These are phyloP conservation scores for Yamadazyma buinensis DNA, from an alignment of 1,139 yeast genomes.

Conservation along the genomic window DNA sequence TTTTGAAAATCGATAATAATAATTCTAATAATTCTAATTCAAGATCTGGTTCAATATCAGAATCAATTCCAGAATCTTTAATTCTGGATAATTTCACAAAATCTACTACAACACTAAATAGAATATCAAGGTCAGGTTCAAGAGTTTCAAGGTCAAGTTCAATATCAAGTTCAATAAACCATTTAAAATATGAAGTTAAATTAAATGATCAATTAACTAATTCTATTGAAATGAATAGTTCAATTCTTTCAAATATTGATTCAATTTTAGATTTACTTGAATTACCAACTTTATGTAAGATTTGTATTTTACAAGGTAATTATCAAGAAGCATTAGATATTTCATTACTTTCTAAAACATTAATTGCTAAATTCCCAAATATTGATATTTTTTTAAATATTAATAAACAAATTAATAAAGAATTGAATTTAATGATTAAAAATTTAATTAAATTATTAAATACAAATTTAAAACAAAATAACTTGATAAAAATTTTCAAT, in stretches of 20 bases:
- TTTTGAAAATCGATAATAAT: slow-evolving; percentile 7
- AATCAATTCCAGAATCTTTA: too few species aligned
- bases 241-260: slow-evolving; percentile 61
- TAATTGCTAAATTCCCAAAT: slow-evolving; percentile 66
- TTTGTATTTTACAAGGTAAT: slow-evolving; percentile 84
- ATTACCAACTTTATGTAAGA: slow-evolving; percentile 73
- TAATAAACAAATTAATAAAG: slow-evolving; percentile 50
- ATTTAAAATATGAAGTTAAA: slow-evolving; percentile 12
- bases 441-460: slow-evolving; percentile 66
- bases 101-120: too few species aligned
- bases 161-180: neutral
- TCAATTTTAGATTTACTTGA: slow-evolving; percentile 75
- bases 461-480: slow-evolving; percentile 74
- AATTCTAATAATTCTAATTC: too few species aligned
- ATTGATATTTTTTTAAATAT: slow-evolving; percentile 54
- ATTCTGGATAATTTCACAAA: too few species aligned
- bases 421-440: slow-evolving; percentile 60
- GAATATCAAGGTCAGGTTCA: too few species aligned
- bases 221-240: slow-evolving; percentile 24
- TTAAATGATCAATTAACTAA: slow-evolving; percentile 21
- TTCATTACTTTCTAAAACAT: slow-evolving; percentile 64
- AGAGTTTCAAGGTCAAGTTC: too few species aligned
- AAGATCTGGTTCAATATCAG: too few species aligned
- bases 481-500: slow-evolving; percentile 72
- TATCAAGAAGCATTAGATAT: slow-evolving; percentile 87